Conservation (phyloP, 1,284 basidiomycete species). For the Acaromyces ingoldii region DNA sequence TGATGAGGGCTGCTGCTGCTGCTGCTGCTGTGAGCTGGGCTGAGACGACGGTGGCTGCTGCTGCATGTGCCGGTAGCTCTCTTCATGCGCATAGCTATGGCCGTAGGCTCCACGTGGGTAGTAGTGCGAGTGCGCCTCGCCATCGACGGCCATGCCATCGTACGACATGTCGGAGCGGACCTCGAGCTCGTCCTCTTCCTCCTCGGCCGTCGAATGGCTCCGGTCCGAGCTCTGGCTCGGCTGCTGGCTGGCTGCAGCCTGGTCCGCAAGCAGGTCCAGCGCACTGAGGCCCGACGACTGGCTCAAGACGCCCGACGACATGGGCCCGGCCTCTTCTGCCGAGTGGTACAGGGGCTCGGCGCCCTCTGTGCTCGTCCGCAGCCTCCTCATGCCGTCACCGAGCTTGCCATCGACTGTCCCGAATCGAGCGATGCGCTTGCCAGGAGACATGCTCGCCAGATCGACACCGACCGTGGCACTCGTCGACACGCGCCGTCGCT, state of each 20-base stretch:
- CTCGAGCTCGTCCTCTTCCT: conserved; percentile 8
- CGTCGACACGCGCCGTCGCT: conserved; percentile 41
- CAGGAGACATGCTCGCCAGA: too few species aligned
- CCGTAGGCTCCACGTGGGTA: conserved; percentile 5
- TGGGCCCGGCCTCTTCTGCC: conserved; percentile 7
- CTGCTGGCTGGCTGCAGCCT: conserved; percentile 46
- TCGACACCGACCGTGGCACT: conserved; percentile 18
- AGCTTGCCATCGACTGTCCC: too few species aligned
- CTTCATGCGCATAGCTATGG: conserved; percentile 4
- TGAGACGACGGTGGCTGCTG: too few species aligned
- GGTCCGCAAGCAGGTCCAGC: conserved; percentile 49
- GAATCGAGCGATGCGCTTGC: background rate
- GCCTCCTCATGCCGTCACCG: too few species aligned
- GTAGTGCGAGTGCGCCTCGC: background rate
- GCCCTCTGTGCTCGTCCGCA: conserved; percentile 31
- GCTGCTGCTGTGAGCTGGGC: too few species aligned
- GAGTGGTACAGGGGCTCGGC: conserved; percentile 15
- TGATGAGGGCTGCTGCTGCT: too few species aligned
- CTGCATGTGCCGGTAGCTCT: too few species aligned
- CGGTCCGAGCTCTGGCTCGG: conserved; percentile 38
- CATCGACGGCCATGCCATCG: conserved; percentile 1
- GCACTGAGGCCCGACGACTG: conserved; percentile 27
- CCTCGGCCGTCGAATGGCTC: conserved; percentile 14
- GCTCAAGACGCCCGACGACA: background rate
- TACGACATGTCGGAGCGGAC: background rate